These are phyloP conservation scores for Amborella trichopoda DNA, from an alignment of 164 flowering plant genomes.

Conservation along the genomic window DNA sequence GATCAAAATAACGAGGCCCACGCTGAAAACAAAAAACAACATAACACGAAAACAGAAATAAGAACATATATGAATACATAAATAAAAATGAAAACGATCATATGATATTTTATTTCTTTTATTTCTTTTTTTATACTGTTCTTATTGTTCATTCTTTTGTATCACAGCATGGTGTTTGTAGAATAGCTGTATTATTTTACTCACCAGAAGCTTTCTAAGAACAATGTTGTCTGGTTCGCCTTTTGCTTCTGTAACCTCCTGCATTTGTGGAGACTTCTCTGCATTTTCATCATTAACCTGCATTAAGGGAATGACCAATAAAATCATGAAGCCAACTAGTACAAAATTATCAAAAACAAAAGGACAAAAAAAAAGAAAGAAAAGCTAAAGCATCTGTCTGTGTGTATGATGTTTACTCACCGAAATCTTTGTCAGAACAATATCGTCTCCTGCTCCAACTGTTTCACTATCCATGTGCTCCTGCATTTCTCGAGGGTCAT, in stretches of 20 bases:
- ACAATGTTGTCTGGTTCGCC: constrained; percentile 29
- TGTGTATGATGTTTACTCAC: not conserved
- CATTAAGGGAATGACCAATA: not conserved
- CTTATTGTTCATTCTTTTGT: not conserved
- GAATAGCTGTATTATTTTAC: constrained; percentile 11
- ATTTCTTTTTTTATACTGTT: not conserved
- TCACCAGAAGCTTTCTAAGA: constrained; percentile 50
- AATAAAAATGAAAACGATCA: not conserved
- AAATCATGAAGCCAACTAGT: not conserved
- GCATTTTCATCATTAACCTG: constrained; percentile 15
- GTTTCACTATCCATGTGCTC: not conserved
- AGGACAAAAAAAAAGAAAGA: not conserved
- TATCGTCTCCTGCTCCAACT: not conserved
- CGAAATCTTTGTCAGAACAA: not conserved
- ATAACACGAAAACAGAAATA: constrained; percentile 2
- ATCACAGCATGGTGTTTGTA: not conserved
- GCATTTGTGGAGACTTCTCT: constrained; percentile 8
- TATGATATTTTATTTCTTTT: not conserved
- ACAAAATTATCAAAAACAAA: not conserved
- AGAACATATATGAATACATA: not conserved
- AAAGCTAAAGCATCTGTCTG: not conserved
- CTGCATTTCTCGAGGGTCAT: not conserved
- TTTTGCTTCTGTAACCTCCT: constrained; percentile 11
- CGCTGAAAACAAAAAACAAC: constrained; percentile 20
- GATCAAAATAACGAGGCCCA: constrained; percentile 68